These are phyloP conservation scores for Camelina laxa DNA, from an alignment of 345 rosid genomes.

Conservation along the genomic window DNA sequence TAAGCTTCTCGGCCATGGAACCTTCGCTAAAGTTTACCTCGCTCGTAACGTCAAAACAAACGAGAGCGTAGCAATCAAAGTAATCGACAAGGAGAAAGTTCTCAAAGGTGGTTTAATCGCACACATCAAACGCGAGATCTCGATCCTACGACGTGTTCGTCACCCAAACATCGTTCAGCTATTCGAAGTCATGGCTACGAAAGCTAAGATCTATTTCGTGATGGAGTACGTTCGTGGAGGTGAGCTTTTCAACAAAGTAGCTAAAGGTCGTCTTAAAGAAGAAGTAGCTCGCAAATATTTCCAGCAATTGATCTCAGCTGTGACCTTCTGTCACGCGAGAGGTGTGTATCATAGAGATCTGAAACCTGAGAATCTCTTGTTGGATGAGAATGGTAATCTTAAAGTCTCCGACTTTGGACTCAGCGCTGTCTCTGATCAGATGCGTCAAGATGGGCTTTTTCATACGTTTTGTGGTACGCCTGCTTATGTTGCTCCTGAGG, in stretches of 20 bases:
- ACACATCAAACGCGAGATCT: constrained; percentile 80
- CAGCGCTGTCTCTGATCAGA: constrained; percentile 80
- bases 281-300: constrained; percentile 71
- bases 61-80: constrained; percentile 73
- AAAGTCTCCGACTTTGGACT: constrained; percentile 91
- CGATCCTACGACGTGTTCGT: constrained; percentile 82
- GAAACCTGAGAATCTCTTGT: constrained; percentile 80
- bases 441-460: constrained; percentile 69
- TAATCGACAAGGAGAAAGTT: constrained; percentile 74
- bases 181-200: constrained; percentile 93
- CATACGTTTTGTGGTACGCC: constrained; percentile 93
- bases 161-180: constrained; percentile 86
- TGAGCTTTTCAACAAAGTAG: constrained; percentile 74
- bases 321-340: constrained; percentile 75
- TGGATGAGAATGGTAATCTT: constrained; percentile 72
- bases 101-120: constrained; percentile 69
- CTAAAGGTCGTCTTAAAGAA: constrained; percentile 75
- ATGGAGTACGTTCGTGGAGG: constrained; percentile 92
- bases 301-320: constrained; percentile 84
- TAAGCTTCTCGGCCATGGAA: constrained; percentile 79
- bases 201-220: constrained; percentile 81
- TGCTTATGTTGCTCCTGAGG: constrained; percentile 90
- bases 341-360: constrained; percentile 88
- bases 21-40: constrained; percentile 87
- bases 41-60: constrained; percentile 62